Base-by-base conservation (phyloP, 1,139 yeast genomes). In the Chernovozyma aurita region DNA sequence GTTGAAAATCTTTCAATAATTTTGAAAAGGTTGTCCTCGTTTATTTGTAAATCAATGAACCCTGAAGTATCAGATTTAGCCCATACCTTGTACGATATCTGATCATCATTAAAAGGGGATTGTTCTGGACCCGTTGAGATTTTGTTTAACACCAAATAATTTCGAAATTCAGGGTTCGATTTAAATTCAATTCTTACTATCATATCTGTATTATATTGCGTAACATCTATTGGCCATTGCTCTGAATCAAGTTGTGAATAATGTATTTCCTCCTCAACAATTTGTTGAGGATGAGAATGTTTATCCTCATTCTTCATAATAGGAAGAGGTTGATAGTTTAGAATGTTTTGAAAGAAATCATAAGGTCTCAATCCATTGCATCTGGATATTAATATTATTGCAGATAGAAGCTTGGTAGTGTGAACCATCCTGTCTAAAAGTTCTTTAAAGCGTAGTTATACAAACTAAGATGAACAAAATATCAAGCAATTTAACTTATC, bases 191-290 rank as follows among this genome's bases (percentile, higher is more conserved):
- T 49, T 46, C 90, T 65, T 13, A 81, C 53, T 12, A 84, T 82
- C 32, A 68, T 61, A 28, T 74, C 71, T 18, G 63, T 66, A 18
- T 59, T 56, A 49, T 82, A 83, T 42, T 73, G 76, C 0, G 45
- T 18, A 27, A 77, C 57, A 43, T 74, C 61, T n/a, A 77, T 58
- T 1, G 80, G 80, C 53, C 63, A 65, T 9, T 60, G 53, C 2
- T 44, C 48, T 7, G 32, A 34, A 3, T 45, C 35, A 4, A 62
- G 22, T 1, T 53, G 32, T 16, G 61, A 46, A 36, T 56, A 63
- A 39, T 65, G 64, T 8, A 20, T 34, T 7, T n/a, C 16, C 14
- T n/a, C 31, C 6, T 18, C 28, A 13, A 29, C 18, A 29, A n/a
- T 13, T 22, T 29, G 31, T 16, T 15, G 8, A 26, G 29, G 9